A percentile compares a stretch with the other conserved stretches of the same genome.
Conservation (phyloP, 2,329 filamentous ascomycete species). For the Aspergillus persii region DNA sequence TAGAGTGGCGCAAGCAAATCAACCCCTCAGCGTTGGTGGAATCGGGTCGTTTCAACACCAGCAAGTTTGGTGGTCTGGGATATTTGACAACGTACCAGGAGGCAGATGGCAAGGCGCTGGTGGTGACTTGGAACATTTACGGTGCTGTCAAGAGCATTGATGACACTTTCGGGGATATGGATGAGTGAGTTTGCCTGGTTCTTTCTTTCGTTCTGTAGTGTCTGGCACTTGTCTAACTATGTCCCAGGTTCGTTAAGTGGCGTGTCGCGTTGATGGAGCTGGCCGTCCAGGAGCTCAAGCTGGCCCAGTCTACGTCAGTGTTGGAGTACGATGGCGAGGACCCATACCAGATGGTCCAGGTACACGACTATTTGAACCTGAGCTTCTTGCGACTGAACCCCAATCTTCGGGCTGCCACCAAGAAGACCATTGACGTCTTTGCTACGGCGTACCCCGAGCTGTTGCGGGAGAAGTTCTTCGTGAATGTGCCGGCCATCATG, state of each 20-base stretch:
- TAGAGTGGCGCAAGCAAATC: conserved; percentile 78
- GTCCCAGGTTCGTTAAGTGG: conserved; percentile 77
- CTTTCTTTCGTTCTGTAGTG: too few relatives aligned
- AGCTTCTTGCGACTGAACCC: conserved; percentile 82
- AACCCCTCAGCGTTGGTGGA: conserved; percentile 67
- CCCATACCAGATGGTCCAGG: conserved; percentile 85
- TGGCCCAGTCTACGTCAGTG: conserved; percentile 69
- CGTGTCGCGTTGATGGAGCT: conserved; percentile 88
- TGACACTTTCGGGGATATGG: conserved; percentile 74
- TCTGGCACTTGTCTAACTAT: background rate
- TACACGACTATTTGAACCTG: conserved; percentile 89
- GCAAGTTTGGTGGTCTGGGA: conserved; percentile 74
- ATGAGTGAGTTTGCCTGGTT: conserved; percentile 62
- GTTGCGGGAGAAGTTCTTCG: conserved; percentile 87
- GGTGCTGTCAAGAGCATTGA: conserved; percentile 79
- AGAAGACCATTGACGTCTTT: conserved; percentile 79
- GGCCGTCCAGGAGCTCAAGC: conserved; percentile 70
- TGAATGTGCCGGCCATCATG: conserved; percentile 91
- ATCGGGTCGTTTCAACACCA: conserved; percentile 60
- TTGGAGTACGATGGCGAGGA: conserved; percentile 63
- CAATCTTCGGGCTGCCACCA: conserved; percentile 70
- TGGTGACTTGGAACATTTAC: conserved; percentile 93
- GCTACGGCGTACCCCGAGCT: conserved; percentile 84
- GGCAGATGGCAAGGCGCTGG: conserved; percentile 51
- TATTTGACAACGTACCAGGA: conserved; percentile 72